Evolutionary conservation across 768 basidiomycete species (phyloP), one percentile per base, ranked within the genome.

Genomic region (Hygrophoropsis aurantiaca): DNA sequence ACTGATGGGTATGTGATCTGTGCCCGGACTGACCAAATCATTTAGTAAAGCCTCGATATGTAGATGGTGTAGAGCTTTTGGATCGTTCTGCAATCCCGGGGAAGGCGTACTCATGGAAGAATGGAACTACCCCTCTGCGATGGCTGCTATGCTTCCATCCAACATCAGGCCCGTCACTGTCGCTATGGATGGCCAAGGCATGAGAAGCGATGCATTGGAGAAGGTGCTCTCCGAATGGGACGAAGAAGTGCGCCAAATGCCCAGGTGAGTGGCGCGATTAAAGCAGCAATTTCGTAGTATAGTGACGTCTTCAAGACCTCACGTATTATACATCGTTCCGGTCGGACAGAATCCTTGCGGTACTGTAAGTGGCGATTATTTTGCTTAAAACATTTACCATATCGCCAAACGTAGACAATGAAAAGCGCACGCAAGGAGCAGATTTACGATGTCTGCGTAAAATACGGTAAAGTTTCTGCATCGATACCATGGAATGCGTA

Each of bases 311-410:
- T 24, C 3, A 47, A 85, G 84, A 30, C 86, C 86, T 32, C 84
- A 78, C 56, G 77, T 88, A 24, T 73, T 89, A 64, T 89, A 89
- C 60, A 85, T 81, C 4, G 73, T 90, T 11, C 87, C 89, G 1
- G 74, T 88, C n/a, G 88, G 87, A 21, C 89, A 93, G 67, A 93
- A 93, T 62, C 91, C 90, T 4, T 85, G 82, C 5, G 90, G 90
- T 16, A 69, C 77, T 19, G 84, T 85, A 49, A 67, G 81, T 69
- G 5, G n/a, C 23, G 24, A 19, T 42, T 15, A 23, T 36, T 52
- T 45, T 13, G 10, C 18, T 25, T 13, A 30, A 30, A 13, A 13
- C 7, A 13, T 13, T 13, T 44, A 26, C 35, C 41, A n/a, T n/a
- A n/a, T n/a, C n/a, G 32, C 46, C 23, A 30, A 20, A 24, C 21